These are phyloP conservation scores for Petasospora rhodanensis DNA, from an alignment of 1,139 yeast species.

Conservation along the genomic window DNA sequence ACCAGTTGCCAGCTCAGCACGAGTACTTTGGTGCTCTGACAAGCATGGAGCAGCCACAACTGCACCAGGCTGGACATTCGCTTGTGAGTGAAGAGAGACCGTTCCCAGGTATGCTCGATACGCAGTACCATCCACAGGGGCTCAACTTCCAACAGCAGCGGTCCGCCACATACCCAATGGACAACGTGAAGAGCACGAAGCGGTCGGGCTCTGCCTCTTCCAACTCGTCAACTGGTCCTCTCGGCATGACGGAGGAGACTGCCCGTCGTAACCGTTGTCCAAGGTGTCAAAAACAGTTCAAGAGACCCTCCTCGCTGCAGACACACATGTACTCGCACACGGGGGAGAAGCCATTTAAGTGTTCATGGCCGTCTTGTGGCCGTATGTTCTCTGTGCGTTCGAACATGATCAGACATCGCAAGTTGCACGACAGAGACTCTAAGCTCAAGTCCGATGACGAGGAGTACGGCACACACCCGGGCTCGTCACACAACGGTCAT, in stretches of 20 bases:
- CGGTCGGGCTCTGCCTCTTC: conserved; percentile 14
- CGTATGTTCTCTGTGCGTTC: conserved; percentile 73
- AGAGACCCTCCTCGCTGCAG: conserved; percentile 74
- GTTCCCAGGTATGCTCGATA: conserved; percentile 14
- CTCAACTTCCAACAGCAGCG: conserved; percentile 10
- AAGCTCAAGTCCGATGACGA: no score
- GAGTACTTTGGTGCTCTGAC: no score
- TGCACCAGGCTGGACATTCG: no score
- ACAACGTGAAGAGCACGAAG: conserved; percentile 7
- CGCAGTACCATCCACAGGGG: conserved; percentile 1
- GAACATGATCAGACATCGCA: conserved; percentile 75
- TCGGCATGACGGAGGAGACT: conserved; percentile 28
- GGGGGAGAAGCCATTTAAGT: conserved; percentile 75
- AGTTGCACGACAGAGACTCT: conserved; percentile 48
- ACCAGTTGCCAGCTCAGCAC: no score
- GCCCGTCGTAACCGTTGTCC: conserved; percentile 40
- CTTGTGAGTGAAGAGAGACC: conserved; percentile 7
- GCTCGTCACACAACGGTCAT: no score
- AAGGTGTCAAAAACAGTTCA: conserved; percentile 72
- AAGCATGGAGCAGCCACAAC: no score
- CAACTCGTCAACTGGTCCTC: conserved; percentile 4
- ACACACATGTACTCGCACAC: conserved; percentile 84
- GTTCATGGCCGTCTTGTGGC: conserved; percentile 64
- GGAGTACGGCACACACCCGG: no score
- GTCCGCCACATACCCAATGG: conserved; percentile 18